These are phyloP conservation scores for Volvariella volvacea DNA, from an alignment of 1,284 basidiomycete genomes.

Conservation along the genomic window DNA sequence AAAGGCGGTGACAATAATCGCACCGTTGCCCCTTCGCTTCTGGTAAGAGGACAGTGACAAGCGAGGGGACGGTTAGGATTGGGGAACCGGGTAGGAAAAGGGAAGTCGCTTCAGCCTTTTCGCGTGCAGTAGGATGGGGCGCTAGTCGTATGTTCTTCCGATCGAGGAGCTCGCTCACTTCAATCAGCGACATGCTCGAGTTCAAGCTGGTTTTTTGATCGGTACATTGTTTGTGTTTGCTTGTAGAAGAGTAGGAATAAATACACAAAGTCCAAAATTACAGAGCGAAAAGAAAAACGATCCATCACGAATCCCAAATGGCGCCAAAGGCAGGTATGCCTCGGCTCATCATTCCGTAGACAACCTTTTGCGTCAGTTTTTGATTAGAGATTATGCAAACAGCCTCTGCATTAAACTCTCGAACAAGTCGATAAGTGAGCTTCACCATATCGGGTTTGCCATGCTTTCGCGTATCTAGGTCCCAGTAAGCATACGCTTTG, in stretches of 20 bases:
- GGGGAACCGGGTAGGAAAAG: conserved; percentile 34
- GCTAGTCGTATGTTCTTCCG: conserved; percentile 23
- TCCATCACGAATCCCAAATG: conserved; percentile 41
- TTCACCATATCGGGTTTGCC: conserved; percentile 62
- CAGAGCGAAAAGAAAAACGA: not conserved
- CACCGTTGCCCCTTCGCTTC: conserved; percentile 56
- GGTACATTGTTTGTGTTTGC: not conserved
- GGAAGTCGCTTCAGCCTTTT: conserved; percentile 37
- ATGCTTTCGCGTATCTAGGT: conserved; percentile 45
- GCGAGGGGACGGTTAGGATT: conserved; percentile 37
- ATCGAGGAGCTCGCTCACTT: not conserved
- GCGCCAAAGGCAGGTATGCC: conserved; percentile 57
- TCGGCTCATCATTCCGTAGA: conserved; percentile 53
- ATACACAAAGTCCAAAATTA: too few relatives aligned
- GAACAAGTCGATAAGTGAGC: conserved; percentile 46
- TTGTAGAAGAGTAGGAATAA: not conserved
- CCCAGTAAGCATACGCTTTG: conserved; percentile 1
- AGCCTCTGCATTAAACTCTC: conserved; percentile 55
- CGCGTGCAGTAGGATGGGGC: conserved; percentile 40
- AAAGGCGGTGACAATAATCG: conserved; percentile 46
- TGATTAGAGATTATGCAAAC: conserved; percentile 58
- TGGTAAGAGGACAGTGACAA: conserved; percentile 44
- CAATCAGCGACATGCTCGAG: not conserved
- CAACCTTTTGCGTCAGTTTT: conserved; percentile 52
- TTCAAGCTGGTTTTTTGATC: too few relatives aligned